A percentile compares a stretch with the other conserved stretches of the same genome.
These are phyloP conservation scores for Hypoxylon sp. DNA, from an alignment of 2,329 filamentous ascomycete genomes.

Conservation along the genomic window DNA sequence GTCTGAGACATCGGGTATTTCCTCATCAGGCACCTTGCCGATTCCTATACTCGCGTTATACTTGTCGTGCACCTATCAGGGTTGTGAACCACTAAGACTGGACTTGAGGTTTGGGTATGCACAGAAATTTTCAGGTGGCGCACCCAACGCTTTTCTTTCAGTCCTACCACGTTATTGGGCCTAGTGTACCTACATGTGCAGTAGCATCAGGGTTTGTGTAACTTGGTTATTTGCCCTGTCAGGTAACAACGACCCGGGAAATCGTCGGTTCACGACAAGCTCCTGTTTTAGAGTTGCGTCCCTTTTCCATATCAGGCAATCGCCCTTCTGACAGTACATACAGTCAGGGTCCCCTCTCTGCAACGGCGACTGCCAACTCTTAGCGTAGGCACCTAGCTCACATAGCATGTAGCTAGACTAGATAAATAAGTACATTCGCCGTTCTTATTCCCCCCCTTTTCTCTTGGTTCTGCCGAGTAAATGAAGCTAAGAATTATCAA, in stretches of 20 bases:
- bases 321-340: background rate
- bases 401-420: conserved; percentile 4
- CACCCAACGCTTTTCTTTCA: background rate
- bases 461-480: conserved; percentile 9
- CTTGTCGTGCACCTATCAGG: background rate
- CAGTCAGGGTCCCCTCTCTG: conserved; percentile 3
- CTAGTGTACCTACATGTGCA: no score
- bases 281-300: conserved; percentile 1
- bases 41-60: conserved; percentile 6
- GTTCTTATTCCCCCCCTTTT: conserved; percentile 11
- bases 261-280: conserved; percentile 21
- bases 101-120: background rate
- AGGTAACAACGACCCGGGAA: conserved; percentile 13
- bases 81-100: background rate
- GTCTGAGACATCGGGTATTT: conserved; percentile 13
- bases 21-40: background rate
- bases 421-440: conserved; percentile 10
- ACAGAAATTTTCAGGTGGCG: conserved; percentile 1
- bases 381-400: background rate
- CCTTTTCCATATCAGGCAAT: conserved; percentile 17
- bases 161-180: background rate
- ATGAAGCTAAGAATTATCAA: conserved; percentile 17
- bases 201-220: conserved; percentile 20
- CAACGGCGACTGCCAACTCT: conserved; percentile 1
- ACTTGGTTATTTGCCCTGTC: conserved; percentile 8